Conservation (phyloP, 139 green algal species). For the Ettlia oleoabundans region DNA sequence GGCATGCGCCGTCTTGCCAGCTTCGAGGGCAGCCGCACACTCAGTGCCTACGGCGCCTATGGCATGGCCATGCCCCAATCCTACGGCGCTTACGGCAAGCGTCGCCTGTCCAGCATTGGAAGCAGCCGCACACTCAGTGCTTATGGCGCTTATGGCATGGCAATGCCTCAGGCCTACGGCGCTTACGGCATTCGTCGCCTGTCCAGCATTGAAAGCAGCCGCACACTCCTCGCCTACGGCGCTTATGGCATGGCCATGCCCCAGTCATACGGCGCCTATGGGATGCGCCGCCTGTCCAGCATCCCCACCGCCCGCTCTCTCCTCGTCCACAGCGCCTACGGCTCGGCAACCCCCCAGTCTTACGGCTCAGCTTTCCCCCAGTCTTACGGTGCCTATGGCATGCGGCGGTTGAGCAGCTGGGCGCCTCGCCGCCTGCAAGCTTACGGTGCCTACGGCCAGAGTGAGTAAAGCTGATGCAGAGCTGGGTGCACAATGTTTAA, state of each 20-base stretch:
- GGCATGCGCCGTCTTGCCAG: not conserved
- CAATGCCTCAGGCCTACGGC: not conserved
- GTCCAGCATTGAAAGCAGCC: not conserved
- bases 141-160: not conserved
- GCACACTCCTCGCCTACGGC: not conserved
- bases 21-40: not conserved
- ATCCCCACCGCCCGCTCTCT: not conserved
- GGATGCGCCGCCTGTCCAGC: not conserved
- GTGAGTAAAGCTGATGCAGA: too few relatives aligned
- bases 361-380: conserved; percentile 3
- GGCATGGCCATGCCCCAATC: not conserved
- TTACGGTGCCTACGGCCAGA: conserved; percentile 12
- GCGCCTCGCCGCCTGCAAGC: not conserved
- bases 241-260: not conserved
- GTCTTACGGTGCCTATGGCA: not conserved
- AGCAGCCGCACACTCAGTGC: not conserved
- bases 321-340: not conserved
- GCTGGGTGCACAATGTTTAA: too few relatives aligned
- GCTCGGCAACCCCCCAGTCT: not conserved
- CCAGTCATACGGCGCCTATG: not conserved
- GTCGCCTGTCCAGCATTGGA: not conserved
- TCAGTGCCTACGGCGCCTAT: not conserved
- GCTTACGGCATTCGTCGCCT: not conserved
- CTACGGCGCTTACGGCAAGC: not conserved
- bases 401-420: not conserved